Percentiles rank a stretch among this genome's conserved stretches.
phyloP scores from a whole-genome alignment of 768 basidiomycete species.

The Pisolithus orientalis region DNA sequence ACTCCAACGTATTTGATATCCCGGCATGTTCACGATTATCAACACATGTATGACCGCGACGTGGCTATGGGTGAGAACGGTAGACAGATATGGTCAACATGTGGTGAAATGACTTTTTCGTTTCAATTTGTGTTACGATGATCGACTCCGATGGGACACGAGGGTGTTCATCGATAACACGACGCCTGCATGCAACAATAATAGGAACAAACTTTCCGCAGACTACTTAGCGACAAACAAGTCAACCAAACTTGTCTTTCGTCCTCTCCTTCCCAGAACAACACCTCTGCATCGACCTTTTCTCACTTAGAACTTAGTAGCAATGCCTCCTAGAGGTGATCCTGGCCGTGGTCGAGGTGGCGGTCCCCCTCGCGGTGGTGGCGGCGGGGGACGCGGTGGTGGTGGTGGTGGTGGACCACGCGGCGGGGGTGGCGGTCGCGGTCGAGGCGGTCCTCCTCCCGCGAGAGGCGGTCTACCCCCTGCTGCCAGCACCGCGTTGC shows the following conservation, averaged over 20 bases:
- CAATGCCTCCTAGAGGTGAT: conserved; percentile 37
- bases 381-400: conserved; percentile 29
- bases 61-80: background rate
- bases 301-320: background rate
- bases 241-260: background rate
- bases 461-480: conserved; percentile 12
- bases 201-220: conserved; percentile 21
- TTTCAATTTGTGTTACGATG: background rate
- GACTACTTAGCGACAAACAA: background rate
- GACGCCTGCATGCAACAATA: conserved; percentile 16
- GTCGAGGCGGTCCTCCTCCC: conserved; percentile 24
- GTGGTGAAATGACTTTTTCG: background rate
- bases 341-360: conserved; percentile 6
- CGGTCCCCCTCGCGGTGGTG: conserved; percentile 30
- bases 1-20: background rate
- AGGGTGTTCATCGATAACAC: conserved; percentile 17
- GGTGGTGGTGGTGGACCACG: conserved; percentile 19
- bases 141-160: background rate
- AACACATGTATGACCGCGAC: background rate
- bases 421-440: conserved; percentile 23
- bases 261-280: conserved; percentile 11
- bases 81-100: background rate
- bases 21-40: background rate
- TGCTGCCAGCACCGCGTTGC: conserved; percentile 28
- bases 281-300: conserved; percentile 6